Evolutionary conservation across 495 filamentous ascomycete species (phyloP).

Genomic region (Lindgomyces ingoldianus): DNA sequence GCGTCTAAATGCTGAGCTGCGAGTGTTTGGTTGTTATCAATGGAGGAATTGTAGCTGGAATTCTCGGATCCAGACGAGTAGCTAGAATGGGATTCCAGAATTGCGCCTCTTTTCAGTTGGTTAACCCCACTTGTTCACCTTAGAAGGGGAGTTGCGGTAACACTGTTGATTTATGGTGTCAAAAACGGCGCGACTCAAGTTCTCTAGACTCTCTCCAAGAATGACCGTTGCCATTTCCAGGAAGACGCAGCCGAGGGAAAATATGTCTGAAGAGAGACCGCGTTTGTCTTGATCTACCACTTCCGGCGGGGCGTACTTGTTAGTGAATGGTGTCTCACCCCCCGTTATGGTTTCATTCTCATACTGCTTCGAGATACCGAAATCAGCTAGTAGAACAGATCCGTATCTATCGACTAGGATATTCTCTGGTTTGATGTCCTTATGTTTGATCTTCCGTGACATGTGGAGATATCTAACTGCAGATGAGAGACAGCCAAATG

Average conservation of each 20-base stretch:
- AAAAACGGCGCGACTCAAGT: too few species aligned
- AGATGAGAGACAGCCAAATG: conserved; percentile 21
- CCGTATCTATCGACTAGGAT: conserved; percentile 19
- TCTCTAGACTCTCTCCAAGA: too few species aligned
- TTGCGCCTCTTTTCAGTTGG: too few species aligned
- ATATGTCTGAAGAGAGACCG: conserved; percentile 24
- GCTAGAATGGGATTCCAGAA: too few species aligned
- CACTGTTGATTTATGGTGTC: too few species aligned
- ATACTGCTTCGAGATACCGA: conserved; percentile 22
- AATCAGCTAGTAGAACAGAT: conserved; percentile 20
- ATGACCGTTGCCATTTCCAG: too few species aligned
- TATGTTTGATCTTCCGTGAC: conserved; percentile 25
- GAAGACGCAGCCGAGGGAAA: conserved; percentile 34
- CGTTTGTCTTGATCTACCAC: conserved; percentile 20
- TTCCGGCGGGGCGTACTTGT: conserved; percentile 27
- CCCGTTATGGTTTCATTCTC: conserved; percentile 32
- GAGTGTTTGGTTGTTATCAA: too few species aligned
- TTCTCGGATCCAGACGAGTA: too few species aligned
- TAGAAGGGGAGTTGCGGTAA: too few species aligned
- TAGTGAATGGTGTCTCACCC: conserved; percentile 21
- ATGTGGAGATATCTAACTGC: conserved; percentile 29
- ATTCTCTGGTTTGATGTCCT: conserved; percentile 38
- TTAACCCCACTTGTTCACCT: too few species aligned
- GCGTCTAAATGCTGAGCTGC: too few species aligned
- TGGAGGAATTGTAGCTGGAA: too few species aligned